Evolutionary conservation across 768 basidiomycete genomes (phyloP).

Genomic region (Phlegmacium glaucopus): DNA sequence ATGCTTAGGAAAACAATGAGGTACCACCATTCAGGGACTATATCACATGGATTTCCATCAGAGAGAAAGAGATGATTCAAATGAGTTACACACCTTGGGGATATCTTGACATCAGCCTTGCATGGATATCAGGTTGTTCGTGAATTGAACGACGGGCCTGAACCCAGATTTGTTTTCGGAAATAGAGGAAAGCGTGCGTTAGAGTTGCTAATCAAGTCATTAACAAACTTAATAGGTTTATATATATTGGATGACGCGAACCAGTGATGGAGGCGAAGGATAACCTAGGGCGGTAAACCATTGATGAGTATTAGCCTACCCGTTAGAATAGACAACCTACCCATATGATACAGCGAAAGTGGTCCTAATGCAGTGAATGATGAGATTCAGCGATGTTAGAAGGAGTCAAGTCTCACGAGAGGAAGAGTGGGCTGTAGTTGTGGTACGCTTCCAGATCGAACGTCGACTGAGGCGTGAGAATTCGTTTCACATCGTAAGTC

Average conservation of each 20-base stretch:
- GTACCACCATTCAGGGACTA: slow-evolving; percentile 84
- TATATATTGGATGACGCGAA: neutral
- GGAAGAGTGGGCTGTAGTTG: slow-evolving; percentile 55
- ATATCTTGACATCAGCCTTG: slow-evolving; percentile 73
- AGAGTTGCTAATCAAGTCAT: slow-evolving; percentile 42
- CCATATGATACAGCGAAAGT: slow-evolving; percentile 79
- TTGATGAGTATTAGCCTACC: too few species aligned
- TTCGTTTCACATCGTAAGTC: slow-evolving; percentile 51
- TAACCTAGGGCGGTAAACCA: slow-evolving; percentile 23
- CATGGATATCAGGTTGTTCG: slow-evolving; percentile 82
- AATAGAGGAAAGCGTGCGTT: slow-evolving; percentile 65
- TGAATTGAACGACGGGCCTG: slow-evolving; percentile 64
- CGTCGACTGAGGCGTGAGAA: slow-evolving; percentile 48
- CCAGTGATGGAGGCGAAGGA: slow-evolving; percentile 72
- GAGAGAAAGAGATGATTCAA: neutral
- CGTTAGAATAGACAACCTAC: slow-evolving; percentile 4
- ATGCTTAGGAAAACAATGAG: slow-evolving; percentile 54
- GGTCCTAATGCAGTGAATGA: slow-evolving; percentile 24
- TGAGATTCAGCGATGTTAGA: neutral
- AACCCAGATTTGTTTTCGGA: slow-evolving; percentile 70
- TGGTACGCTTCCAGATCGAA: slow-evolving; percentile 53
- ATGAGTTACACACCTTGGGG: slow-evolving; percentile 32
- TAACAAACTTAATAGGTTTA: neutral
- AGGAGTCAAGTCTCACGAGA: slow-evolving; percentile 33
- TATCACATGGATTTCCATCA: neutral